phyloP scores from a whole-genome alignment of 768 basidiomycete genomes.

The Clathrus columnatus region DNA sequence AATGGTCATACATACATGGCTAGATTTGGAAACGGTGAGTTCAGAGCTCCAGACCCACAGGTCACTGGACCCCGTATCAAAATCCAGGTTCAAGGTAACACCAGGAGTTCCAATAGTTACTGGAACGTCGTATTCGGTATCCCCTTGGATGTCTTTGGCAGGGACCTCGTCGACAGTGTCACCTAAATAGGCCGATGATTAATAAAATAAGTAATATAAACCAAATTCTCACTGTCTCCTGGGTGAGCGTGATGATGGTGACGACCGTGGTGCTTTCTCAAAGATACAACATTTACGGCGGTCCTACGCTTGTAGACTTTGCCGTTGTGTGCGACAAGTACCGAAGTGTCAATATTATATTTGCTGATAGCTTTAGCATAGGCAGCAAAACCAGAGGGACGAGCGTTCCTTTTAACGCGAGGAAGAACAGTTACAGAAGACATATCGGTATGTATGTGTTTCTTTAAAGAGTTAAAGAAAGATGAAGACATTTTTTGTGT shows the following conservation, averaged over 20 bases:
- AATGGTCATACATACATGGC: not conserved
- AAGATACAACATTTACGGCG: not conserved
- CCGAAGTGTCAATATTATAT: conserved; percentile 3
- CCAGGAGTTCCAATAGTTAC: conserved; percentile 32
- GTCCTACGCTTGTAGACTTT: not conserved
- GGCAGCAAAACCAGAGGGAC: conserved; percentile 6
- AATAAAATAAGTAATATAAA: not conserved
- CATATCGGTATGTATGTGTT: no score
- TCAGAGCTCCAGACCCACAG: not conserved
- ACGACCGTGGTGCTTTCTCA: not conserved
- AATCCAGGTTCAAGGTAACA: conserved; percentile 25
- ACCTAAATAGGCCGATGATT: not conserved
- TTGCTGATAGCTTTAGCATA: conserved; percentile 6
- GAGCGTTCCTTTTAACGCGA: not conserved
- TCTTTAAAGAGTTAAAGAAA: no score
- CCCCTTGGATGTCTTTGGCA: conserved; percentile 19
- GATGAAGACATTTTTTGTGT: no score
- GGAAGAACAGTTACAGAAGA: not conserved
- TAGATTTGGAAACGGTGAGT: conserved; percentile 1
- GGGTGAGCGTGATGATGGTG: not conserved
- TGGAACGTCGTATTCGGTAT: conserved; percentile 30
- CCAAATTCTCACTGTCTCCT: not conserved
- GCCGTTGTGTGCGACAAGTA: not conserved
- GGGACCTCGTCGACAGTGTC: conserved; percentile 18
- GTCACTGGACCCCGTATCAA: conserved; percentile 5